Conservation (phyloP, 305 asterid genomes). For the Solanum aculeatissimum region DNA sequence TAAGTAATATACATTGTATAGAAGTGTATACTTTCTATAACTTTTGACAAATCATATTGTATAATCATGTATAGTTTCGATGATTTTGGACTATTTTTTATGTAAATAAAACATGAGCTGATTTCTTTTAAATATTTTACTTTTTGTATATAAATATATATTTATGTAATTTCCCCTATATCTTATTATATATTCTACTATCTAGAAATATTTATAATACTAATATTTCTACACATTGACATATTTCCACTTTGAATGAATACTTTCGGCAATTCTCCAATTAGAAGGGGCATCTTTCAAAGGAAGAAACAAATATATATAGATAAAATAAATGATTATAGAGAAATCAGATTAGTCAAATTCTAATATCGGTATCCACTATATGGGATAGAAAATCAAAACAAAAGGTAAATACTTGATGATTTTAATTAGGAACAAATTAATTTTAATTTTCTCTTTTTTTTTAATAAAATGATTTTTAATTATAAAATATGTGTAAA, state of each 20-base stretch:
- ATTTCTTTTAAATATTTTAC: no score
- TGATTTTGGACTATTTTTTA: no score
- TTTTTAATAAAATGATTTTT: background rate
- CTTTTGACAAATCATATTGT: no score
- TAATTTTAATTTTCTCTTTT: background rate
- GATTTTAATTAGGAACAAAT: background rate
- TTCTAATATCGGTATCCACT: no score
- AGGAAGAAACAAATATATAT: background rate
- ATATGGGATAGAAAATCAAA: background rate
- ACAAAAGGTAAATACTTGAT: background rate
- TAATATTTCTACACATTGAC: background rate
- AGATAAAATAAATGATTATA: background rate
- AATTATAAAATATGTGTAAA: background rate
- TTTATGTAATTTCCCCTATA: no score
- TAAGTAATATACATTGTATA: no score
- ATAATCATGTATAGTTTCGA: no score
- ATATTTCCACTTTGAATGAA: background rate
- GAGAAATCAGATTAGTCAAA: no score
- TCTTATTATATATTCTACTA: background rate
- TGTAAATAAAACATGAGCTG: no score
- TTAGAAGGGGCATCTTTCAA: background rate
- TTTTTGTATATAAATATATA: no score
- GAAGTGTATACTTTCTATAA: no score
- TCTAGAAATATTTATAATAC: background rate
- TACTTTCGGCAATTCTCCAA: background rate